phyloP scores from a whole-genome alignment of 345 rosid genomes.

The Dipteronia dyeriana region DNA sequence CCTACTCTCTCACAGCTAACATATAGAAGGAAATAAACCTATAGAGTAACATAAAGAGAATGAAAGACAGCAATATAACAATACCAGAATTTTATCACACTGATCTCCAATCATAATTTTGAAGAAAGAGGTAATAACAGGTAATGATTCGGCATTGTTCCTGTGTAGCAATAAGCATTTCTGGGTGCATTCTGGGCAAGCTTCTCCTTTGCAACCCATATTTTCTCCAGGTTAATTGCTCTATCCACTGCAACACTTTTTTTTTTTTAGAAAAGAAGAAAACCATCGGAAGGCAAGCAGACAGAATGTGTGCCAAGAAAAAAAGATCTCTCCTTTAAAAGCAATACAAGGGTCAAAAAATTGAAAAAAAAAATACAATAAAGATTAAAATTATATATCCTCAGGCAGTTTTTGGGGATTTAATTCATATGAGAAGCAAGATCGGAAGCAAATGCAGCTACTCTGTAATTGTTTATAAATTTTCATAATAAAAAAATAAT shows the following conservation, averaged over 20 bases:
- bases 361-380: background rate
- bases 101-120: conserved; percentile 38
- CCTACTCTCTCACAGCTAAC: background rate
- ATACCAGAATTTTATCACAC: conserved; percentile 36
- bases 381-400: background rate
- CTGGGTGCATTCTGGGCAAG: conserved; percentile 30
- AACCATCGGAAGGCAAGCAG: background rate
- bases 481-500: too few species aligned
- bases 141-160: conserved; percentile 10
- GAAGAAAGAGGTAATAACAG: conserved; percentile 36
- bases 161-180: conserved; percentile 30
- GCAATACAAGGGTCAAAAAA: background rate
- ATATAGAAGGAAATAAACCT: background rate
- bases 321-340: background rate
- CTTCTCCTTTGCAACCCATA: conserved; percentile 25
- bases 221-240: background rate
- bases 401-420: background rate
- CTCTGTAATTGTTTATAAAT: too few species aligned
- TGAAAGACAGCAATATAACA: background rate
- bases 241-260: background rate
- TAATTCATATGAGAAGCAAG: background rate
- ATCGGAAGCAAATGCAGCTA: background rate
- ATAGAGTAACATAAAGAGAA: background rate
- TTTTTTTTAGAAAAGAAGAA: background rate
- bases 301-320: background rate